Evolutionary conservation across 257 asterid species (phyloP).

Genomic region (Capsicum baccatum): DNA sequence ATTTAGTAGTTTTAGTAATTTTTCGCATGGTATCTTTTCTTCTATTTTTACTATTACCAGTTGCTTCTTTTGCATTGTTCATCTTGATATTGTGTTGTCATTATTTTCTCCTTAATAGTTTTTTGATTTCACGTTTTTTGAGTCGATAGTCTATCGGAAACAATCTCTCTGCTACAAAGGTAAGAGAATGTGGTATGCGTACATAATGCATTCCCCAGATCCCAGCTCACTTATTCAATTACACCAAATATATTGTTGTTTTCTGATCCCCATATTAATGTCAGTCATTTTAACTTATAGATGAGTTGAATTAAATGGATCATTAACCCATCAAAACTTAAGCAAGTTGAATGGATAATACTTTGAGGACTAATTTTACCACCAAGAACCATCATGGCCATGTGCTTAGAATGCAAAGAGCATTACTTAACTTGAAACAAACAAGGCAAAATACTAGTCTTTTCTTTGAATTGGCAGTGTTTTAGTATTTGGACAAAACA

Average conservation of each 20-base stretch:
- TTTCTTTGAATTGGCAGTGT: not conserved
- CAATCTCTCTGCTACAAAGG: not conserved
- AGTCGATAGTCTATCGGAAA: not conserved
- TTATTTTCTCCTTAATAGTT: not conserved
- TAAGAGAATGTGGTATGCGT: not conserved
- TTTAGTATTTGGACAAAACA: not conserved
- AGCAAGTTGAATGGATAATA: not conserved
- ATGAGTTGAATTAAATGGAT: not conserved
- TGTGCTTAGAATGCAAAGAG: slow-evolving; percentile 8
- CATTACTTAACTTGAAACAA: slow-evolving; percentile 17
- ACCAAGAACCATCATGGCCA: not conserved
- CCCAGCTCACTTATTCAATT: too few species aligned
- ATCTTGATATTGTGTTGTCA: not conserved
- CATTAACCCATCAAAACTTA: not conserved
- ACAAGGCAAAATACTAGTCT: slow-evolving; percentile 34
- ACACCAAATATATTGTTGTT: too few species aligned
- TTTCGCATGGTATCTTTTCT: not conserved
- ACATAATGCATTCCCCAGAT: too few species aligned
- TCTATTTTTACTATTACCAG: not conserved
- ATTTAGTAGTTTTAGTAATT: not conserved
- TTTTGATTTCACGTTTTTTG: not conserved
- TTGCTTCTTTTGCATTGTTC: not conserved
- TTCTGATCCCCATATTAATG: not conserved
- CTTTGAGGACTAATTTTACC: not conserved
- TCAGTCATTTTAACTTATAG: not conserved